Base-by-base conservation (phyloP, 2,329 filamentous ascomycete species). In the Elsinoe batatas region DNA sequence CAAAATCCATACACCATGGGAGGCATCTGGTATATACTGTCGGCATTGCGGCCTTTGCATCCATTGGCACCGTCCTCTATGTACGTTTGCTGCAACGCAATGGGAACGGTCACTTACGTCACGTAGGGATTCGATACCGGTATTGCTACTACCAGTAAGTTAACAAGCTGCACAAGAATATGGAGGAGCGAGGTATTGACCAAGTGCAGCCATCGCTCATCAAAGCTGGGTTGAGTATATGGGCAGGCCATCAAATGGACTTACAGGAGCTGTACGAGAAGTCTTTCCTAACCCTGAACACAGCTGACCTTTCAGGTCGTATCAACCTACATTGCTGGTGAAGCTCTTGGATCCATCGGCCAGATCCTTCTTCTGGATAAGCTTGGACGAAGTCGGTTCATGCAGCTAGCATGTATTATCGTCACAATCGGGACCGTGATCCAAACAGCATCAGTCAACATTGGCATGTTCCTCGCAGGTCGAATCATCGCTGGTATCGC, bases 191-290 rank as follows among this genome's bases (percentile, higher is more conserved):
- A n/a, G n/a, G n/a, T n/a, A n/a, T n/a, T 37, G 36, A 37, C 36
- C 15, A 15, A 3, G 36, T 22, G 50, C 43, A 58, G 56, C 79
- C 17, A 82, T 82, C 56, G 79, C 79, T 2, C 79, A 82, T 62
- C 63, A 78, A 61, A 80, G 77, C 62, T 82, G 79, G 79, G 74
- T 79, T 43, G 71, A 78, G 42, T 82, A 82, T 64, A 82, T 82
- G 79, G 56, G 71, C 11, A 63, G 78, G 49, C 79, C 79, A 2
- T 79, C 76, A 2, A 71, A 77, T 59, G 78, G 73, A 3, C 64
- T 81, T 13, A 81, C 78, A 1, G 79, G 79, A 54, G 75, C 77
- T 20, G 79, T 81, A 50, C 40, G 56, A n/a, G 15, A 12, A 81
- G 81, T 64, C 81, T 81, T 78, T 54, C 70, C 12, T 62, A 77